Evolutionary conservation across 495 filamentous ascomycete genomes (phyloP), one percentile per base, ranked within the genome.

Genomic region (Hypoxylon lenormandii): DNA sequence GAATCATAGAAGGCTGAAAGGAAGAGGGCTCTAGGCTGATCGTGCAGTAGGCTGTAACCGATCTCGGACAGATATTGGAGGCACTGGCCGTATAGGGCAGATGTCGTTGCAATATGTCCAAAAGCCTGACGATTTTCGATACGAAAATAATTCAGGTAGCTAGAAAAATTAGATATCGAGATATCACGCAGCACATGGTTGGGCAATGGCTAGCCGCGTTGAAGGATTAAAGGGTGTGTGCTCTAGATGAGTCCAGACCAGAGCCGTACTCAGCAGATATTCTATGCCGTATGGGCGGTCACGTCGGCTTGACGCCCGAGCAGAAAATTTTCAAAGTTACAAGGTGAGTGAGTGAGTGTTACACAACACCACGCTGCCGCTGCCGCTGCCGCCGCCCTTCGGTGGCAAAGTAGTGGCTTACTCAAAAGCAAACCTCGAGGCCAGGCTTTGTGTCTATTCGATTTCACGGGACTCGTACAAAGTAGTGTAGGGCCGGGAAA

Each of bases 281-380:
- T 47, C 16, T 15, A 36, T 43, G 47, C 43, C 33, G 21, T 49
- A 28, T 59, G 22, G 28, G n/a, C 22, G 28, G n/a, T 18, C 38
- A 53, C 26, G 37, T 59, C 60, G 60, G 66, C 60, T 59, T 57
- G 47, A 52, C 36, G n/a, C 48, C 28, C 26, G 46, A 49, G 45
- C 11, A 58, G 48, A 43, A 36, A 47, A 51, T 60, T 22, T 59
- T 59, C 28, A 69, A 69, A 22, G 30, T 57, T 61, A 23, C 46
- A 37, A 53, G 46, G 38, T 43, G 22, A 15, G 26, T 46, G 66
- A 38, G 38, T 43, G 22, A 15, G 26, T 46, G 66, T 64, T 60
- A 70, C 66, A 64, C 60, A n/a, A 50, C 46, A 36, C 43, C 26
- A 51, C 36, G 50, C 48, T 64, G 60, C 42, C 18, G 60, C 66